These are phyloP conservation scores for Yarrowia deformans DNA, from an alignment of 805 yeast species.

Conservation along the genomic window DNA sequence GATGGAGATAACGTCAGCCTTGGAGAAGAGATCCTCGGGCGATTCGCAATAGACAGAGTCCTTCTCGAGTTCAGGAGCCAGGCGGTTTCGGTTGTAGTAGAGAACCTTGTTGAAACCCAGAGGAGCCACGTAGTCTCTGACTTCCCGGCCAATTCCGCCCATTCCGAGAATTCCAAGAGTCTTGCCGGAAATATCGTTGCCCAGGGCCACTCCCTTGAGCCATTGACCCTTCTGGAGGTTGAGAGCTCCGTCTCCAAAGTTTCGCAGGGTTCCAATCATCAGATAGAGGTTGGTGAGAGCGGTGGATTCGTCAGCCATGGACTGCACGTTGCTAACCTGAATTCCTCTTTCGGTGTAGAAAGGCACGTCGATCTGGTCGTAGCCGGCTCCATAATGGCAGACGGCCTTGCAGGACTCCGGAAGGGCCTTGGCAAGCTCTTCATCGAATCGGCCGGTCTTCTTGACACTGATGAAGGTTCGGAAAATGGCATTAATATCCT, in stretches of 20 bases:
- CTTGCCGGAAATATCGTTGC: constrained; percentile 59
- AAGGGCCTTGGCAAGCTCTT: constrained; percentile 53
- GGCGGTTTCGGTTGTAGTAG: constrained; percentile 61
- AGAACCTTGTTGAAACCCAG: constrained; percentile 60
- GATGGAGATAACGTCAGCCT: constrained; percentile 59
- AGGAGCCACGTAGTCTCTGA: constrained; percentile 59
- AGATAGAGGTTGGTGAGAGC: constrained; percentile 64
- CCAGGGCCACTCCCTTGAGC: constrained; percentile 55
- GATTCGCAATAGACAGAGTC: constrained; percentile 55
- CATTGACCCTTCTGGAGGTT: constrained; percentile 57
- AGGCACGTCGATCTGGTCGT: constrained; percentile 59
- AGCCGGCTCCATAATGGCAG: constrained; percentile 65
- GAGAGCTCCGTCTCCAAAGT: constrained; percentile 55
- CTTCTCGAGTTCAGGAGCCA: constrained; percentile 57
- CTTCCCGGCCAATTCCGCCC: constrained; percentile 69
- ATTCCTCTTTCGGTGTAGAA: constrained; percentile 55
- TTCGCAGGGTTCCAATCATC: constrained; percentile 60
- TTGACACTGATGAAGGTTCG: constrained; percentile 55
- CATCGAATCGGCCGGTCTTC: constrained; percentile 56
- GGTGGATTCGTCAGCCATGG: constrained; percentile 61
- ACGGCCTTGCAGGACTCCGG: constrained; percentile 55
- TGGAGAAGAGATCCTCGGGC: constrained; percentile 57
- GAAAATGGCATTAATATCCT: constrained; percentile 53
- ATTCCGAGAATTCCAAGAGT: constrained; percentile 66
- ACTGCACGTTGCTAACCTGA: constrained; percentile 62